Evolutionary conservation across 2,329 filamentous ascomycete species (phyloP), one percentile per base, ranked within the genome.

Genomic region (Allantophomopsis lycopodina): DNA sequence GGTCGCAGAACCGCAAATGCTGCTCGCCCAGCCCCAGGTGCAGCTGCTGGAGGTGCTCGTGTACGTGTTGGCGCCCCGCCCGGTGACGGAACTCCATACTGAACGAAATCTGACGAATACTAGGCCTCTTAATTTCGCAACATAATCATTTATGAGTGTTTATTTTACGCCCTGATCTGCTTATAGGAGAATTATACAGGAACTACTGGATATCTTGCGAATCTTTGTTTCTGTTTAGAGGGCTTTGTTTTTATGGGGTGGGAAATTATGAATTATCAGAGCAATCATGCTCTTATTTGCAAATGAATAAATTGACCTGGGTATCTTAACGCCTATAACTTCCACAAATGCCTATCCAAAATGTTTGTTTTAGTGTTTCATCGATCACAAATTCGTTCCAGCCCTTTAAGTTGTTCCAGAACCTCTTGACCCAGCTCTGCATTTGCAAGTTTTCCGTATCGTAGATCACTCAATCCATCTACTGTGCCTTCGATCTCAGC

Each of bases 401-500:
- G 63, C 44, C 70, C 68, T 44, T 66, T 63, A 30, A 91, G 62
- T 5, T 79, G 79, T 36, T 79, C 71, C 14, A 86, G 61, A 21
- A 85, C 72, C 47, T 87, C 79, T 36, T 75, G 68, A 18, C 66
- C 67, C 23, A 88, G 60, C 43, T 75, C 67, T 16, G 67, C 58
- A 46, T 83, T 81, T 30, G 73, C 68, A 42, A 91, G 71, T 40
- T 77, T 78, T 31, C 87, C 86, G 52, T 91, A 89, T 35, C 83
- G 76, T 40, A 94, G 66, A 58, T 93, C 84, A 57, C 85, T 93
- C 55, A 94, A 63, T 36, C 73, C 75, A 23, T 80, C 80, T 13
- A 91, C 71, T 0, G 71, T 79, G 41, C 75, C 68, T 46, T 69
- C 69, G 38, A 91, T 69, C 10, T 74, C 71, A 4, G 69, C 64